These are phyloP conservation scores for Bruguiera parviflora DNA, from an alignment of 345 rosid species.

Conservation along the genomic window DNA sequence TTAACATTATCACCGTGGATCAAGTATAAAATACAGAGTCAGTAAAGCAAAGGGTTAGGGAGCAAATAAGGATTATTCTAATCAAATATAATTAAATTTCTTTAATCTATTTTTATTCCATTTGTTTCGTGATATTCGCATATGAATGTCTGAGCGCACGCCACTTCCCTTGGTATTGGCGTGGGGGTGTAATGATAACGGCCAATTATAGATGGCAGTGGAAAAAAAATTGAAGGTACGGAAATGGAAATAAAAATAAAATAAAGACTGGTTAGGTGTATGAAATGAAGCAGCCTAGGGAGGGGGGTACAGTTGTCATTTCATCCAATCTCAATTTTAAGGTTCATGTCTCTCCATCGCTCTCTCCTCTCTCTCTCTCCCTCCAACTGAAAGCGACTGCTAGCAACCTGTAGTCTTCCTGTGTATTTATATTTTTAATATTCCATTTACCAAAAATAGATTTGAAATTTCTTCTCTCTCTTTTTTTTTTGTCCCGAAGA, in stretches of 20 bases:
- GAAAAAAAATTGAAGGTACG: slow-evolving; percentile 28
- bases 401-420: slow-evolving; percentile 79
- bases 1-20: too few species aligned
- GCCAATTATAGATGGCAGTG: background rate
- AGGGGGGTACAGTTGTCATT: slow-evolving; percentile 44
- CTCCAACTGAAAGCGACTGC: slow-evolving; percentile 80
- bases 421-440: slow-evolving; percentile 9
- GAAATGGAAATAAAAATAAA: background rate
- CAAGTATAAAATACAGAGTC: too few species aligned
- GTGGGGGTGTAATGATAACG: background rate
- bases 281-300: background rate
- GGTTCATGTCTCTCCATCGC: slow-evolving; percentile 44
- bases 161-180: background rate
- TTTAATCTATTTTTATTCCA: background rate
- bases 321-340: slow-evolving; percentile 27
- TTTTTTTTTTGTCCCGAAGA: slow-evolving; percentile 16
- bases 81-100: background rate
- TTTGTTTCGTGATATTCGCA: background rate
- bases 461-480: too few species aligned
- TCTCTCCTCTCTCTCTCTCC: slow-evolving; percentile 22
- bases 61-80: background rate
- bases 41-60: too few species aligned
- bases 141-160: background rate
- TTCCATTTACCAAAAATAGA: too few species aligned
- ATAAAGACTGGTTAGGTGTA: background rate